Evolutionary conservation across 352 stramenopile species (phyloP).

Genomic region (Pythium brachiatum): DNA sequence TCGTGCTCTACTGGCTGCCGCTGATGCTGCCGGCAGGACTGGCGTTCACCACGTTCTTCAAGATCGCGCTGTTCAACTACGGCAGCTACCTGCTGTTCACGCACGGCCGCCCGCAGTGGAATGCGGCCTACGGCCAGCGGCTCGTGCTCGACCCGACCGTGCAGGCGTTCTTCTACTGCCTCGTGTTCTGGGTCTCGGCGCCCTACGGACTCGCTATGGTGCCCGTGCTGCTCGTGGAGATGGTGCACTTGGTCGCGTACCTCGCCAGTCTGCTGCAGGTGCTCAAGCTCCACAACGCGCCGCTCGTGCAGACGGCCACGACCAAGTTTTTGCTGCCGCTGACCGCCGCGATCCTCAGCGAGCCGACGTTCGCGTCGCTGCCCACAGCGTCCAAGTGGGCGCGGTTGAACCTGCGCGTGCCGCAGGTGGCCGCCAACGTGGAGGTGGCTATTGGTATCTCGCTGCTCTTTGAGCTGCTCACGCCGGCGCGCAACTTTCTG

Average conservation of each 20-base stretch:
- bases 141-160: slow-evolving; percentile 78
- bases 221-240: slow-evolving; percentile 76
- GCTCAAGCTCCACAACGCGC: slow-evolving; percentile 38
- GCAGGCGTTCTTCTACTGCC: slow-evolving; percentile 82
- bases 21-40: slow-evolving; percentile 36
- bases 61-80: slow-evolving; percentile 78
- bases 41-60: slow-evolving; percentile 78
- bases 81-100: slow-evolving; percentile 77
- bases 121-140: slow-evolving; percentile 74
- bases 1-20: slow-evolving; percentile 74
- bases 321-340: slow-evolving; percentile 56
- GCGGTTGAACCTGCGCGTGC: slow-evolving; percentile 77
- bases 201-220: slow-evolving; percentile 77
- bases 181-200: slow-evolving; percentile 82
- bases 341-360: slow-evolving; percentile 55
- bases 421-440: slow-evolving; percentile 71
- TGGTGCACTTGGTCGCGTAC: slow-evolving; percentile 76
- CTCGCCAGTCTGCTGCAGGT: slow-evolving; percentile 54
- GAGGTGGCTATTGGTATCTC: slow-evolving; percentile 82
- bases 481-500: slow-evolving; percentile 82
- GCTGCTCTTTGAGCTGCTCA: slow-evolving; percentile 82
- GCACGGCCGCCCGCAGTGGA: slow-evolving; percentile 68
- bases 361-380: slow-evolving; percentile 54
- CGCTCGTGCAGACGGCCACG: slow-evolving; percentile 43
- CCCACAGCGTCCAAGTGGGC: slow-evolving; percentile 69